Conservation (phyloP, 163 green algal genomes). For the Scenedesmus sp. region DNA sequence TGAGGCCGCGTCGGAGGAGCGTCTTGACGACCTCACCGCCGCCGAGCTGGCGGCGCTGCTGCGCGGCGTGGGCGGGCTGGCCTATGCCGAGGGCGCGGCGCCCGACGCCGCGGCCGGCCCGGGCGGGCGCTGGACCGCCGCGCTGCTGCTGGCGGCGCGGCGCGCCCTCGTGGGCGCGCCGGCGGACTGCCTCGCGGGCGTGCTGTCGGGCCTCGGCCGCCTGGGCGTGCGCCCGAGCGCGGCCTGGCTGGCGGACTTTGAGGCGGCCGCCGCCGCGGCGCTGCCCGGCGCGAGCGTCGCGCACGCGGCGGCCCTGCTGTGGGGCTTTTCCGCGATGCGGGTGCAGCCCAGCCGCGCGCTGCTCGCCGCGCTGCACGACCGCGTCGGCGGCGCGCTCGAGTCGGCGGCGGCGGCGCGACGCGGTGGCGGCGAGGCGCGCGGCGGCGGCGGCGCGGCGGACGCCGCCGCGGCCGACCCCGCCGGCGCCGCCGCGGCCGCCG, state of each 20-base stretch:
- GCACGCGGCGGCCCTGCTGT: constrained; percentile 13
- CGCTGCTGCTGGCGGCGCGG: constrained; percentile 3
- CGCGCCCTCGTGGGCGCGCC: background rate
- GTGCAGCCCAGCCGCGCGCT: constrained; percentile 17
- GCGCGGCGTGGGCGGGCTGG: constrained; percentile 1
- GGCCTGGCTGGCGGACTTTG: constrained; percentile 24
- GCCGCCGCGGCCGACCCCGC: background rate
- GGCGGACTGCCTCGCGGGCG: constrained; percentile 6
- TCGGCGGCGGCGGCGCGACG: background rate
- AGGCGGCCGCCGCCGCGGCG: background rate
- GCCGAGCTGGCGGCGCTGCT: constrained; percentile 15
- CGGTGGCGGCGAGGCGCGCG: background rate
- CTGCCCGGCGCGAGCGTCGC: background rate
- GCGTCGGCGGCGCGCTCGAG: background rate
- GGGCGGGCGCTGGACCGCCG: constrained; percentile 6
- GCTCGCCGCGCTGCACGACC: background rate
- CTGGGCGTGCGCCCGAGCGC: constrained; percentile 2
- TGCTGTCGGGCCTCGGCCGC: constrained; percentile 21
- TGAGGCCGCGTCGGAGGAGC: background rate
- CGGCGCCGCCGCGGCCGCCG: background rate
- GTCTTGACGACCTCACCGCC: constrained; percentile 14
- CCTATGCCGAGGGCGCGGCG: too few relatives aligned
- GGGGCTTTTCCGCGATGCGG: background rate
- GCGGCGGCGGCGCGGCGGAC: constrained; percentile 14
- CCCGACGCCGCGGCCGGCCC: background rate